Percentiles rank a stretch among this genome's conserved stretches.
Conservation (phyloP, 2,329 filamentous ascomycete species). For the Pyrenochaeta sp. region DNA sequence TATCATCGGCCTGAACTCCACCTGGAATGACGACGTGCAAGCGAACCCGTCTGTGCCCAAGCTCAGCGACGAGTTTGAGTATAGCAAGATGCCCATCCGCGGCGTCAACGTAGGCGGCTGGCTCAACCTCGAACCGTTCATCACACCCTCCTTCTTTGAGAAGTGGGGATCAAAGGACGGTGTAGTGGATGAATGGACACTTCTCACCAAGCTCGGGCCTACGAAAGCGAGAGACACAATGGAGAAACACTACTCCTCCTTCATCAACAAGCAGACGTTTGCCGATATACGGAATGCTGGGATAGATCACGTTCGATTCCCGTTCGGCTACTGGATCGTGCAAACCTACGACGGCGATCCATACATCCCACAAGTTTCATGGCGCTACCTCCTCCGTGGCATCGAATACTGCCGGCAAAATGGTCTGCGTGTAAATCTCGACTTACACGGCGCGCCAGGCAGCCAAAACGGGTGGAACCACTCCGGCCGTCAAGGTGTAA, state of each 20-base stretch:
- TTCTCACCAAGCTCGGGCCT: constrained; percentile 74
- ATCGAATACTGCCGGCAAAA: constrained; percentile 96
- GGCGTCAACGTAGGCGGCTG: constrained; percentile 95
- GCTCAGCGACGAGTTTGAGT: constrained; percentile 79
- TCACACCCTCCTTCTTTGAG: constrained; percentile 89
- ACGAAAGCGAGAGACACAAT: constrained; percentile 70
- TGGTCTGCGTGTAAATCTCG: constrained; percentile 89
- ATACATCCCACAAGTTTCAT: constrained; percentile 85
- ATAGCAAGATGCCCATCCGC: constrained; percentile 79
- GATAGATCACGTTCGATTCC: constrained; percentile 95
- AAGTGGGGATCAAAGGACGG: constrained; percentile 67
- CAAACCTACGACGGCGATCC: constrained; percentile 84
- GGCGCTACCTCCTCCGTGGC: constrained; percentile 89
- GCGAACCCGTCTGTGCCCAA: constrained; percentile 84
- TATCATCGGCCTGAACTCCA: constrained; percentile 84
- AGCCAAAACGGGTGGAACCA: constrained; percentile 99
- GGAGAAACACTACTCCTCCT: constrained; percentile 92
- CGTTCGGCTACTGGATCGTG: constrained; percentile 94
- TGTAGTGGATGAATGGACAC: constrained; percentile 88
- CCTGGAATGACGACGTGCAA: constrained; percentile 83
- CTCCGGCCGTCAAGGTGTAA: constrained; percentile 80
- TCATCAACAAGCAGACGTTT: constrained; percentile 86
- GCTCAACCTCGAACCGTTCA: constrained; percentile 93
- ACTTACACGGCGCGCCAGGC: constrained; percentile 89
- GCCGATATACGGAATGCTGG: constrained; percentile 84